Evolutionary conservation across 805 yeast genomes (phyloP), one percentile per base, ranked within the genome.

Genomic region (Wickerhamiella parazyma): DNA sequence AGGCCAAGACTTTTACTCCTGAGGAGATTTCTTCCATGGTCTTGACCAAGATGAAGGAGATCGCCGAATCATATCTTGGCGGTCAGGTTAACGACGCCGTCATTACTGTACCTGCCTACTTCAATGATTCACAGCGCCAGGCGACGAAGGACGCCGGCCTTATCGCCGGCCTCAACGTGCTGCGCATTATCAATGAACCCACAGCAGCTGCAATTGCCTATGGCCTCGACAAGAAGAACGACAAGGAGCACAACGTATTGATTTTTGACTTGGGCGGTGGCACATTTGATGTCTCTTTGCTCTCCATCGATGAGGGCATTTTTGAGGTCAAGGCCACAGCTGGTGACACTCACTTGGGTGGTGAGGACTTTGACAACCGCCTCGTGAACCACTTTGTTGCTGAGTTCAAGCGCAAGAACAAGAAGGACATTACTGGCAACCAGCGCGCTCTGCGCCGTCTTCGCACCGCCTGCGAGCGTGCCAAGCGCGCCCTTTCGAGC

Each of bases 181-280:
- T 83, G 66, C 79, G 96, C 71, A 86, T 86, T 64, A 86, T 87
- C 60, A 86, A 86, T 69, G 96, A 86, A 72, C 95, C 96, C 57
- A 85, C 96, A 55, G 96, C 96, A 53, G 96, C 96, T 61, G 96
- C 96, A 57, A 85, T 87, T 72, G 96, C 97, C 65, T 87, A 87
- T 77, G 97, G 97, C 76, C 76, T 87, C 58, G 69, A 65, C 59
- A 66, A 65, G 63, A 62, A 62, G 64, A 73, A 80, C 53, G 78
- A 75, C 51, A 75, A 74, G 53, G 95, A 86, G 71, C 80, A 80
- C 67, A 84, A 85, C 68, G 89, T 86, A 51, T 72, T 86, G 62
- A 84, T 86, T 65, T 86, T 85, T 73, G 96, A 86, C 70, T 78
- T 86, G 65, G 96, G 96, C 76, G 96, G 96, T 72, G 96, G 96